phyloP scores from a whole-genome alignment of 768 basidiomycete genomes.

The Lactarius trivialis region DNA sequence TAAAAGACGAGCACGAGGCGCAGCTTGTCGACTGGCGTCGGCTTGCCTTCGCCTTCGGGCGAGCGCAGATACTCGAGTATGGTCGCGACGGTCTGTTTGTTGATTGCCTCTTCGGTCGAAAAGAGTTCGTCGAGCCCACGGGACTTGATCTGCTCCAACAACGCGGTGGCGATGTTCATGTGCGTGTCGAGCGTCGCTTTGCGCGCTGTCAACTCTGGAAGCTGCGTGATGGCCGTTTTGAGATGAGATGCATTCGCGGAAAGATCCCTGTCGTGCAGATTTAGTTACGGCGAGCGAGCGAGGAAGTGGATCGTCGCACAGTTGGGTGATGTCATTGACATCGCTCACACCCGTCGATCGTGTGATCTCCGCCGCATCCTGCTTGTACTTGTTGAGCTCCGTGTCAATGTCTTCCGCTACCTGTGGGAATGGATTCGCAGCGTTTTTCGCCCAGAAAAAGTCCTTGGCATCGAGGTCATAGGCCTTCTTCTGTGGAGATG shows the following conservation, averaged over 20 bases:
- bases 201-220: conserved; percentile 93
- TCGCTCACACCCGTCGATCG: conserved; percentile 94
- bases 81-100: conserved; percentile 75
- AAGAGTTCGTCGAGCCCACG: conserved; percentile 96
- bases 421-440: conserved; percentile 93
- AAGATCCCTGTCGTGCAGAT: conserved; percentile 53
- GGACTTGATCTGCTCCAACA: conserved; percentile 92
- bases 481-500: conserved; percentile 67
- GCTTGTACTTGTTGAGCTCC: conserved; percentile 88
- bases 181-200: conserved; percentile 97
- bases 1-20: conserved; percentile 95
- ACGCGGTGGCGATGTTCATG: conserved; percentile 97
- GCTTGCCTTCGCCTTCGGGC: conserved; percentile 54
- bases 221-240: conserved; percentile 93
- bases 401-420: conserved; percentile 96
- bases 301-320: conserved; percentile 46
- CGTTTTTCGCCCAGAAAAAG: conserved; percentile 98
- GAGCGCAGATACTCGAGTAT: conserved; percentile 86
- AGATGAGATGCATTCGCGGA: conserved; percentile 90
- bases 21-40: conserved; percentile 79
- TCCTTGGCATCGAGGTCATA: conserved; percentile 98
- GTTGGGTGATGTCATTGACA: conserved; percentile 88
- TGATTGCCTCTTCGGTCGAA: conserved; percentile 87
- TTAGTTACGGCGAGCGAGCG: background rate
- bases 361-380: conserved; percentile 95